Evolutionary conservation across 768 basidiomycete genomes (phyloP).

Genomic region (Punctularia strigosozonata): DNA sequence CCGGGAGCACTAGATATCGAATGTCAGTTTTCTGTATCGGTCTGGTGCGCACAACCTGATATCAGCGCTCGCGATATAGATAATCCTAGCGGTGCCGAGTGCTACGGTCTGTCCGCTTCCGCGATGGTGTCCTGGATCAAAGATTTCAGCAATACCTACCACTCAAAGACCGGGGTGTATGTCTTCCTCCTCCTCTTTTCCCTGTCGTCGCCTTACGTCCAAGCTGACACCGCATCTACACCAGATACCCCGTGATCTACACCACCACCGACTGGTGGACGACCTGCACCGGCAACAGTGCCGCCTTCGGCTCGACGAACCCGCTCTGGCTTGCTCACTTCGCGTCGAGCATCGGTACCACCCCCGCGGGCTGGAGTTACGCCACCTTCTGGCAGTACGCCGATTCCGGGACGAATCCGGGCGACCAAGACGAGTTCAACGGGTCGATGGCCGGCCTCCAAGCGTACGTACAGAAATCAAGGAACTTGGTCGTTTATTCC

Average conservation of each 20-base stretch:
- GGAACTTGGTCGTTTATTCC: too few species aligned
- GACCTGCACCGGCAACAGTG: conserved; percentile 49
- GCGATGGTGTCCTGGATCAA: conserved; percentile 54
- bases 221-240: too few species aligned
- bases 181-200: neutral
- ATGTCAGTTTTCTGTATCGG: conserved; percentile 21
- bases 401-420: conserved; percentile 41
- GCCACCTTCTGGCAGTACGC: conserved; percentile 54
- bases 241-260: conserved; percentile 32
- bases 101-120: conserved; percentile 40
- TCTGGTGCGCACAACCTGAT: neutral
- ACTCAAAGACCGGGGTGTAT: conserved; percentile 34
- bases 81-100: conserved; percentile 37
- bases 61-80: conserved; percentile 22
- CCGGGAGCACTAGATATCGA: conserved; percentile 58
- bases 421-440: conserved; percentile 47
- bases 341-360: conserved; percentile 33
- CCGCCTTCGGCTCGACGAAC: conserved; percentile 34
- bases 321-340: conserved; percentile 54
- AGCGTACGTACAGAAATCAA: conserved; percentile 16
- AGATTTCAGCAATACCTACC: conserved; percentile 52
- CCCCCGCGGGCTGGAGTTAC: conserved; percentile 52
- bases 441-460: conserved; percentile 33
- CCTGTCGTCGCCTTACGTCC: too few species aligned
- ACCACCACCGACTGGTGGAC: conserved; percentile 61